A percentile compares a stretch with the other conserved stretches of the same genome.
Conservation (phyloP, 2,329 filamentous ascomycete species). For the Curvularia spicifera region DNA sequence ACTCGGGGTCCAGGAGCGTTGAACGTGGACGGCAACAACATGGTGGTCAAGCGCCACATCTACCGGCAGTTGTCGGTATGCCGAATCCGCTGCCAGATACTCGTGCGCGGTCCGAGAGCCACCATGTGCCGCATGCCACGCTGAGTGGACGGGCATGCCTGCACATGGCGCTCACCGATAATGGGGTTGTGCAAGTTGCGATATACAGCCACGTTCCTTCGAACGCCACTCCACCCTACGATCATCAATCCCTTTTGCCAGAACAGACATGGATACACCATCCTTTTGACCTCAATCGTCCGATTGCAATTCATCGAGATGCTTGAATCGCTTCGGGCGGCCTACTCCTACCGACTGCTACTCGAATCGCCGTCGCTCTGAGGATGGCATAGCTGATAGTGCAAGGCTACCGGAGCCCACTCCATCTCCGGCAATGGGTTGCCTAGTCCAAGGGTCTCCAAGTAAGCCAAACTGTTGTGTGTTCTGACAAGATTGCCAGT, state of each 20-base stretch:
- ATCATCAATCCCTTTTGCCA: neutral
- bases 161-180: constrained; percentile 4
- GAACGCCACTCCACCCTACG: neutral
- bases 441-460: neutral
- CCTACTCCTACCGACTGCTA: neutral
- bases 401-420: too few species aligned
- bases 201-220: neutral
- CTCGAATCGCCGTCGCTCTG: neutral
- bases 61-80: constrained; percentile 24
- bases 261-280: neutral
- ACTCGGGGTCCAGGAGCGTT: neutral
- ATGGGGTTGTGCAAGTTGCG: neutral
- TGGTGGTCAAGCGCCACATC: neutral
- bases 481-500: neutral
- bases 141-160: constrained; percentile 3
- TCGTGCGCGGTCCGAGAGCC: constrained; percentile 18
- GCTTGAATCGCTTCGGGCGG: neutral
- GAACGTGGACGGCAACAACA: constrained; percentile 1
- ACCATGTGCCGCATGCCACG: neutral
- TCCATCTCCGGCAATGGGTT: neutral
- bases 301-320: neutral
- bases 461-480: neutral
- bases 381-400: neutral
- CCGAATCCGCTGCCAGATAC: constrained; percentile 21
- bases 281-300: neutral